Evolutionary conservation across 371 early-diverging fungal species (phyloP).

Genomic region (Cokeromyces recurvatus): DNA sequence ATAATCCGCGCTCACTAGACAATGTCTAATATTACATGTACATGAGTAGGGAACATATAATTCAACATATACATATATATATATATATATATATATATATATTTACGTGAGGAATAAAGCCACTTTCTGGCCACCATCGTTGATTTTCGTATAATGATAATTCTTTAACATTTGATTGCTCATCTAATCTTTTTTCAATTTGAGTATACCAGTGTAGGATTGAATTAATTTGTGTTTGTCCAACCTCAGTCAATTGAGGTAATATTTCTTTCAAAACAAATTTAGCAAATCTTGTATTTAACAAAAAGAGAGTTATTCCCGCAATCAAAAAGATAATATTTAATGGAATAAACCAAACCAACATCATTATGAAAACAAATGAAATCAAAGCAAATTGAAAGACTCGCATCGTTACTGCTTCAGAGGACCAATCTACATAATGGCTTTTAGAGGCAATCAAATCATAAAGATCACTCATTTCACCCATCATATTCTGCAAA

Average conservation of each 20-base stretch:
- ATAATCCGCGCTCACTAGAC: constrained; percentile 21
- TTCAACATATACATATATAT: no score
- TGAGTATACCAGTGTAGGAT: constrained; percentile 17
- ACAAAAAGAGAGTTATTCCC: constrained; percentile 28
- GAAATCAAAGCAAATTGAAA: constrained; percentile 23
- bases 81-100: no score
- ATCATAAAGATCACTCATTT: constrained; percentile 38
- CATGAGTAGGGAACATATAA: no score
- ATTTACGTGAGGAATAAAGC: constrained; percentile 39
- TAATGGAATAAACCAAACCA: constrained; percentile 33
- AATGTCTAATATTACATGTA: constrained; percentile 8
- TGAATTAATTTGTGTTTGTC: constrained; percentile 11
- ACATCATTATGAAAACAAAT: no score
- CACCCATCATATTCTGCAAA: constrained; percentile 49
- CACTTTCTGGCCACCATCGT: constrained; percentile 40
- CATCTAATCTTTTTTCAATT: constrained; percentile 21
- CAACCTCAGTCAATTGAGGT: constrained; percentile 21
- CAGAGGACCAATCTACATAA: constrained; percentile 37
- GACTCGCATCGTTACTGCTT: constrained; percentile 27
- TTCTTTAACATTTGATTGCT: constrained; percentile 18
- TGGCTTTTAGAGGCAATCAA: constrained; percentile 19
- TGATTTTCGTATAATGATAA: constrained; percentile 44
- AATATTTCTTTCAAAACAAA: constrained; percentile 28
- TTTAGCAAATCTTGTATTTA: constrained; percentile 39
- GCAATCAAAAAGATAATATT: constrained; percentile 17